Evolutionary conservation across 2,329 filamentous ascomycete genomes (phyloP), one percentile per base, ranked within the genome.

Genomic region (Kalaharituber pfeilii): DNA sequence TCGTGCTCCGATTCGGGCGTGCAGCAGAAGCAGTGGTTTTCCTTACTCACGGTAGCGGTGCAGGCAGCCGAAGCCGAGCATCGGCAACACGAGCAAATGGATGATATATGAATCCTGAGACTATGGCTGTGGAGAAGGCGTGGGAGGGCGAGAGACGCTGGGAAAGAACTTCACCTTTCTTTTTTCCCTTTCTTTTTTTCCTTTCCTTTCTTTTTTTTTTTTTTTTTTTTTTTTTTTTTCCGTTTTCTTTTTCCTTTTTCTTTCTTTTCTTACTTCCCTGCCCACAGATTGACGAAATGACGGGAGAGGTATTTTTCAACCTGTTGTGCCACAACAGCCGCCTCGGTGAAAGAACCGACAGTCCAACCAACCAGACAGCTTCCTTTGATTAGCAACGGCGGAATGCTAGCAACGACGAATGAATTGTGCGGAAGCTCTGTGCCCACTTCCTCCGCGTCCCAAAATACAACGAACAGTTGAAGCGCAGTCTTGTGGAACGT

Each of bases 41-140:
- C 33, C 13, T 39, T 47, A 47, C 13, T 47, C 24, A 47, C 42
- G 24, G 22, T 47, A 20, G 42, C 18, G 42, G 4, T 47, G 42
- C 42, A 47, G 42, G 42, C 25, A 47, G 42, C 42, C 42, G 42
- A 47, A 25, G 42, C 42, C 42, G 42, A 47, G 42, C 42, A 47
- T 47, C 42, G 42, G 42, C 18, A 24, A 25, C 42, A 47, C 42
- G 33, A n/a, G n/a, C n/a, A n/a, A 39, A 39, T 6, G 33, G 20
- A 13, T 39, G 33, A 39, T 18, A 13, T 39, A n/a, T 39, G 7
- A 39, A 39, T 15, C 13, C 20, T 39, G 33, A 13, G 33, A 39
- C 15, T 18, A 18, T 5, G 33, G 20, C n/a, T n/a, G n/a, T n/a
- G 8, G 7, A 9, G 20, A 39, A 3, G 33, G 33, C 33, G 33